Conservation (phyloP, 2,329 filamentous ascomycete species). For the Tolypocladium ophioglossoides region DNA sequence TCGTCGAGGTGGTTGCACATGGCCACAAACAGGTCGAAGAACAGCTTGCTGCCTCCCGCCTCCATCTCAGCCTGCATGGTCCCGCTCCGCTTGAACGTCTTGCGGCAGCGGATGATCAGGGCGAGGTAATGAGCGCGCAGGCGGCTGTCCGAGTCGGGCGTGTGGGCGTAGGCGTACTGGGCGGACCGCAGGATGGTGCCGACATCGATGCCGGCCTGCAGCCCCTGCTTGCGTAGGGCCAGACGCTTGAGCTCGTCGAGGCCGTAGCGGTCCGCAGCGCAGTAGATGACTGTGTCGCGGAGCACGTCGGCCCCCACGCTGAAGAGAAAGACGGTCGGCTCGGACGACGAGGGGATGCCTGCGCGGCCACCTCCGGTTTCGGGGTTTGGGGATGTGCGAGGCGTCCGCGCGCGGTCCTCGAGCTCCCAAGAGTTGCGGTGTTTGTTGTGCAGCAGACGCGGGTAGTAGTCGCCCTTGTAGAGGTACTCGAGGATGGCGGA, state of each 20-base stretch:
- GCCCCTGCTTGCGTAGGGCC: slow-evolving; percentile 85
- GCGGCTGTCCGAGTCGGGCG: slow-evolving; percentile 82
- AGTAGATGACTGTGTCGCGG: slow-evolving; percentile 91
- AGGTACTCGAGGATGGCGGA: slow-evolving; percentile 92
- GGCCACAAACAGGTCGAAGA: slow-evolving; percentile 96
- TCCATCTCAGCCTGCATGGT: slow-evolving; percentile 99
- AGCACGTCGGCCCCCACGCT: slow-evolving; percentile 68
- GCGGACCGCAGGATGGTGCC: slow-evolving; percentile 84
- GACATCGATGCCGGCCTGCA: slow-evolving; percentile 87
- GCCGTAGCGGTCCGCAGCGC: slow-evolving; percentile 79
- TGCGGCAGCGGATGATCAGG: slow-evolving; percentile 92
- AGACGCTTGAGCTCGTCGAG: slow-evolving; percentile 87
- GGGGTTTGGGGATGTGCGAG: slow-evolving; percentile 41
- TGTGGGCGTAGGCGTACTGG: slow-evolving; percentile 92
- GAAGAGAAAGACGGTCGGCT: slow-evolving; percentile 57
- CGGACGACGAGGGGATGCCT: slow-evolving; percentile 15
- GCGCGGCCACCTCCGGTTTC: slow-evolving; percentile 34
- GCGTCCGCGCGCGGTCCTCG: slow-evolving; percentile 49
- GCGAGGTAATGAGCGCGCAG: slow-evolving; percentile 95
- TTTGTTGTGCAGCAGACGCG: slow-evolving; percentile 78
- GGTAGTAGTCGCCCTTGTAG: slow-evolving; percentile 95
- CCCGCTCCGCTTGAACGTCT: slow-evolving; percentile 95
- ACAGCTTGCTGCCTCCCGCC: slow-evolving; percentile 78
- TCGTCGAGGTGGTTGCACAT: slow-evolving; percentile 98
- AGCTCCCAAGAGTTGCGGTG: slow-evolving; percentile 81